These are phyloP conservation scores for Fusarium tupiense DNA, from an alignment of 2,329 filamentous ascomycete species.

Conservation along the genomic window DNA sequence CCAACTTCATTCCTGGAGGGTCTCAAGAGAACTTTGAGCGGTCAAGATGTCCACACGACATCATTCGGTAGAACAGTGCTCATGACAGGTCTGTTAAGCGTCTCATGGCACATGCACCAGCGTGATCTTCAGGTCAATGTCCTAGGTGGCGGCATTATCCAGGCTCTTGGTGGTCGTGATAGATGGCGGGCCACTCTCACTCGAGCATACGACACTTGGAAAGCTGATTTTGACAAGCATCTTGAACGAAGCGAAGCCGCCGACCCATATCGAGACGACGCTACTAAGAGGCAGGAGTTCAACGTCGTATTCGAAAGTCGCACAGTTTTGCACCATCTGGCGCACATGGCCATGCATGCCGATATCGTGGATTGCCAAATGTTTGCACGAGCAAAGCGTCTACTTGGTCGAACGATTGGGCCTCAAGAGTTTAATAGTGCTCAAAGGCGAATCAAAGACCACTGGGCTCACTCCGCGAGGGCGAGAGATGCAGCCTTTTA, in stretches of 20 bases:
- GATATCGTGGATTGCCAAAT: slow-evolving; percentile 98
- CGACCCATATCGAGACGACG: slow-evolving; percentile 65
- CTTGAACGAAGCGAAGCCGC: slow-evolving; percentile 68
- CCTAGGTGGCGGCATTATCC: slow-evolving; percentile 75
- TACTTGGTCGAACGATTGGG: slow-evolving; percentile 87
- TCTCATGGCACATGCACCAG: slow-evolving; percentile 98
- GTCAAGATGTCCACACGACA: slow-evolving; percentile 88
- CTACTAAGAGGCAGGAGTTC: slow-evolving; percentile 69
- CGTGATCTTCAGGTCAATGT: slow-evolving; percentile 92
- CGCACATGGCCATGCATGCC: slow-evolving; percentile 97
- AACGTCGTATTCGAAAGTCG: slow-evolving; percentile 83
- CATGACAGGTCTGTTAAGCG: slow-evolving; percentile 92
- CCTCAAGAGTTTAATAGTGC: slow-evolving; percentile 82
- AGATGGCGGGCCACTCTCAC: slow-evolving; percentile 90
- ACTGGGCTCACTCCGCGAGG: slow-evolving; percentile 88
- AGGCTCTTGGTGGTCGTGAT: slow-evolving; percentile 84
- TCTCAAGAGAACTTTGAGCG: slow-evolving; percentile 86
- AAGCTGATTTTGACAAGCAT: slow-evolving; percentile 86
- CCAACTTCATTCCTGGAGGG: slow-evolving; percentile 90
- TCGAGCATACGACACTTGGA: slow-evolving; percentile 93
- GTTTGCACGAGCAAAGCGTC: slow-evolving; percentile 85
- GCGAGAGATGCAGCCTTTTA: slow-evolving; percentile 94
- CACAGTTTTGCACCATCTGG: slow-evolving; percentile 89
- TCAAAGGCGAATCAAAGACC: slow-evolving; percentile 83
- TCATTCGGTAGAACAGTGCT: slow-evolving; percentile 92